Conservation (phyloP, 2,329 filamentous ascomycete species). For the Fusarium dimerum region DNA sequence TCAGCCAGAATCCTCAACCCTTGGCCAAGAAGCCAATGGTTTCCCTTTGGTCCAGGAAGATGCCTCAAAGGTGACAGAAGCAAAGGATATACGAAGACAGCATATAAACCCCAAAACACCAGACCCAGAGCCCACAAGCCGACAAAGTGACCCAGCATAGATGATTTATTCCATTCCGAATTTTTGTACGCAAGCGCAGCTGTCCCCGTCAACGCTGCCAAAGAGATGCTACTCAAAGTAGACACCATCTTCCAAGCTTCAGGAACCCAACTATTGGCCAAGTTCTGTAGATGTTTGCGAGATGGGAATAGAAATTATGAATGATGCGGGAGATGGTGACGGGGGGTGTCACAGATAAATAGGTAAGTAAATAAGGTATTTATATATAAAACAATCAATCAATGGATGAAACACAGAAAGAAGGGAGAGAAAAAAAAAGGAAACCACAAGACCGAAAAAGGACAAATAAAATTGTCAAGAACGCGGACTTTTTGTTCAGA, state of each 20-base stretch:
- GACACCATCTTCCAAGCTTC: slow-evolving; percentile 17
- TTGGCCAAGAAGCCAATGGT: slow-evolving; percentile 52
- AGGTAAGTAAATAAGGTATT: no score
- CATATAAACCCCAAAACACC: slow-evolving; percentile 41
- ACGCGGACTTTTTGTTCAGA: no score
- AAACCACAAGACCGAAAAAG: background rate
- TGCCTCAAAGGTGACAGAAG: slow-evolving; percentile 51
- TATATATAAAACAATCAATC: background rate
- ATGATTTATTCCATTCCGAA: slow-evolving; percentile 30
- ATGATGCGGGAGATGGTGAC: background rate
- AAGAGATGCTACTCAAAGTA: slow-evolving; percentile 26
- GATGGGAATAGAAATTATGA: no score
- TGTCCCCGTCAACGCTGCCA: slow-evolving; percentile 25
- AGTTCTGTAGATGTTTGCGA: no score
- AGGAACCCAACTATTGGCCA: no score
- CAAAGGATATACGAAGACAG: slow-evolving; percentile 49
- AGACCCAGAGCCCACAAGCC: slow-evolving; percentile 38
- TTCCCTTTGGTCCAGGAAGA: slow-evolving; percentile 46
- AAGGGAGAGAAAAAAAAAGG: background rate
- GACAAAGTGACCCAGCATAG: slow-evolving; percentile 37
- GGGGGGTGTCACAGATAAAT: background rate
- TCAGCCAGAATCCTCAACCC: slow-evolving; percentile 40
- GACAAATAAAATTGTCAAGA: no score
- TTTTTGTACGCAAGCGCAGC: slow-evolving; percentile 18
- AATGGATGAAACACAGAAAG: background rate